Evolutionary conservation across 148 eudicot species (phyloP), one percentile per base, ranked within the genome.

Genomic region (Simmondsia chinensis): DNA sequence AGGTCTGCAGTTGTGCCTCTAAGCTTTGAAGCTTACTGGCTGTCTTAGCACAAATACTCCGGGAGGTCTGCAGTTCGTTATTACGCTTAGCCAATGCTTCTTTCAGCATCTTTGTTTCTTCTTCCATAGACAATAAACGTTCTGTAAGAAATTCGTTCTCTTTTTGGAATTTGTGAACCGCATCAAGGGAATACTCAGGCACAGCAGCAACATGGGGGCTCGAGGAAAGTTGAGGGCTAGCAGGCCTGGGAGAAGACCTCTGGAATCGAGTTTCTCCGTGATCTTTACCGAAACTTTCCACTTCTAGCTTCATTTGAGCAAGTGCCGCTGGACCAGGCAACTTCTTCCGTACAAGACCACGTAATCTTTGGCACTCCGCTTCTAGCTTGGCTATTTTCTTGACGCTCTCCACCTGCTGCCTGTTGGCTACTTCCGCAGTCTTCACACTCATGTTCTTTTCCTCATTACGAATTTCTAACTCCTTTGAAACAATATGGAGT

Each of bases 31-130:
- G 88, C 59, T 82, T 85, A 69, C 84, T 76, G 24, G 85, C 70
- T 36, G 95, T 72, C 73, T 79, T 82, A 8, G 95, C 94, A 57
- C 74, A 91, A 37, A 79, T 60, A 45, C 66, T 91, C 53, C 95
- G 72, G 11, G 89, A 79, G 46, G 83, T 68, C 67, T 86, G 99
- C 60, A 91, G 31, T 60, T 91, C 99, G 43, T 79, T 82, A 43
- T 82, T 91, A 38, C 94, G 78, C 60, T 79, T 74, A 6, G 96
- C 73, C 65, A 91, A 63, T 56, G 99, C 95, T 66, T 91, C 99
- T 71, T 86, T 86, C 50, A 91, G 59, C 95, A 91, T 91, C 63
- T 77, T 91, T 18, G 95, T 86, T 66, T 91, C 99, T 62, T 91
- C 99, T 57, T 86, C 99, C 95, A 75, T 76, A 18, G 79, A 70